phyloP scores from a whole-genome alignment of 257 asterid species.

The Primulina tabacum region DNA sequence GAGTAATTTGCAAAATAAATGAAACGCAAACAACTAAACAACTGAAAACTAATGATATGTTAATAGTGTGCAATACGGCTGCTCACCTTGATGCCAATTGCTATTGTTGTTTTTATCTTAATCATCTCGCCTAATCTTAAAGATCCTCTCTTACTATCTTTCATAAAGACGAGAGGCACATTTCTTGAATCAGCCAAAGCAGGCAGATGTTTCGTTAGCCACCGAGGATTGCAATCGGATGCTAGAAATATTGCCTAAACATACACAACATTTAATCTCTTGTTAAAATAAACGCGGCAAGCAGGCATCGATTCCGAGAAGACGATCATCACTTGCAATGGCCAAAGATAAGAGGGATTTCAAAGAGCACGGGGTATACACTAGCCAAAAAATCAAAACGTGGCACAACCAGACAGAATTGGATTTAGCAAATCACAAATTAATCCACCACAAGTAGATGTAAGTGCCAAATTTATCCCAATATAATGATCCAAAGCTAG shows the following conservation, averaged over 20 bases:
- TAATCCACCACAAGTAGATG: neutral
- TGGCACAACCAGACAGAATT: neutral
- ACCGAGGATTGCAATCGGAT: conserved; percentile 79
- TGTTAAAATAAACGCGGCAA: too few species aligned
- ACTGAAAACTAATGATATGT: neutral
- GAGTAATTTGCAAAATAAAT: conserved; percentile 4
- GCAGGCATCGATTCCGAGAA: too few species aligned
- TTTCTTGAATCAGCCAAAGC: conserved; percentile 67
- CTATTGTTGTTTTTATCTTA: conserved; percentile 74
- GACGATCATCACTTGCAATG: too few species aligned
- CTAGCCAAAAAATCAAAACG: too few species aligned
- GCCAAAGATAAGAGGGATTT: too few species aligned
- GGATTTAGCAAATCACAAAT: conserved; percentile 1
- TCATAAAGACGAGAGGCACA: conserved; percentile 62
- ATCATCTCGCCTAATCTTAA: conserved; percentile 72
- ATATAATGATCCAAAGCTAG: too few species aligned
- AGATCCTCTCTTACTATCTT: conserved; percentile 69
- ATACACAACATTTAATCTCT: conserved; percentile 1
- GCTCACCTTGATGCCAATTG: conserved; percentile 76
- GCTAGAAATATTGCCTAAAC: conserved; percentile 68
- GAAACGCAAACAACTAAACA: neutral
- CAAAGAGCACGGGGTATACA: too few species aligned
- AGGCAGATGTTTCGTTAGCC: conserved; percentile 70
- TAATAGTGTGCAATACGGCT: neutral
- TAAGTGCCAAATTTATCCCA: too few species aligned